Evolutionary conservation across 2,329 filamentous ascomycete genomes (phyloP).

Genomic region (Colletotrichum sp.): DNA sequence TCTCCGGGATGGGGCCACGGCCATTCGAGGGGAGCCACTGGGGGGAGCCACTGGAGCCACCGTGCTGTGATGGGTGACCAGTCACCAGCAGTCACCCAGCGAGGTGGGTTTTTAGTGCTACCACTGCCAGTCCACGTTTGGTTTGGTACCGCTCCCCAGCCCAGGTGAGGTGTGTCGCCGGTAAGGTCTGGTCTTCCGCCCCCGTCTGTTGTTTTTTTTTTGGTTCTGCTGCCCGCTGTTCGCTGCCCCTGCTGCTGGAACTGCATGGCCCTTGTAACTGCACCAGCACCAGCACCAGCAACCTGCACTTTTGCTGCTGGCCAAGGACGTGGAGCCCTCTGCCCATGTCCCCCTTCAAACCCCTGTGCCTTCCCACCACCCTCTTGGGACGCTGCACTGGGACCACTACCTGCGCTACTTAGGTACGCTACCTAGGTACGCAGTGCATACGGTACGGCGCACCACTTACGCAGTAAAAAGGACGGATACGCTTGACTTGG

Average conservation of each 20-base stretch:
- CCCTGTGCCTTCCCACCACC: not conserved
- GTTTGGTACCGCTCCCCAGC: not conserved
- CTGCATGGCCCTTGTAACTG: not conserved
- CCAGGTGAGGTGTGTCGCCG: not conserved
- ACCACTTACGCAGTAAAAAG: not conserved
- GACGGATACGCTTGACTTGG: not conserved
- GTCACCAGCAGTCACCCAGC: conserved; percentile 7
- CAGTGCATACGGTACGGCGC: not conserved
- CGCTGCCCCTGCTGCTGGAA: not conserved
- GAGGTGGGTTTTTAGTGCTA: conserved; percentile 19
- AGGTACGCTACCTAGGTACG: not conserved
- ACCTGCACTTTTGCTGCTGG: not conserved
- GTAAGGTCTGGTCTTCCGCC: not conserved
- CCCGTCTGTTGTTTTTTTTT: not conserved
- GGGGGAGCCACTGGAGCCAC: not conserved
- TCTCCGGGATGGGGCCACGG: conserved; percentile 13
- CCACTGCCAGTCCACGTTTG: conserved; percentile 18
- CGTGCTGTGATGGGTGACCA: conserved; percentile 10
- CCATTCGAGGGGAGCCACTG: conserved; percentile 5
- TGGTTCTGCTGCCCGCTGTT: not conserved
- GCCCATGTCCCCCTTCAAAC: not conserved
- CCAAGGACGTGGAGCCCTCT: not conserved
- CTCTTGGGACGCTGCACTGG: not conserved
- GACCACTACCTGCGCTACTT: not conserved
- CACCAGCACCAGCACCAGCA: not conserved